Conservation (phyloP, 1,284 basidiomycete genomes). For the Cryptococcus maquisensis region DNA sequence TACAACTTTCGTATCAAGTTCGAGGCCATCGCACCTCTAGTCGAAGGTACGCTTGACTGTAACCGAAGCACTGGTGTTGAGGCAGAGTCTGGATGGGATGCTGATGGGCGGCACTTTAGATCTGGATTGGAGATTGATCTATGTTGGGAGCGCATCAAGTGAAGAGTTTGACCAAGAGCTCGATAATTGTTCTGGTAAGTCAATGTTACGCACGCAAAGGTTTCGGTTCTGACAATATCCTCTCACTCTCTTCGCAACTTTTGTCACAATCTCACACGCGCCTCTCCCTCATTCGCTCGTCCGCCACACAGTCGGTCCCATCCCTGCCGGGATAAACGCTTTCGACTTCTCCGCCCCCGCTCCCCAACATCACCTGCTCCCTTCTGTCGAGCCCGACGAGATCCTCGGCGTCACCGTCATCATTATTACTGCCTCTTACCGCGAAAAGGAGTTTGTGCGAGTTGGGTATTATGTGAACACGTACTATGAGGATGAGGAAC, state of each 20-base stretch:
- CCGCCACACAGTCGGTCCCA: constrained; percentile 66
- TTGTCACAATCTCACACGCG: not conserved
- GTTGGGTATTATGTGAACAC: constrained; percentile 99
- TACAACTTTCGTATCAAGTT: constrained; percentile 97
- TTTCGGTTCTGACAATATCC: too few species aligned
- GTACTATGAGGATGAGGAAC: constrained; percentile 91
- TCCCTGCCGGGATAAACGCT: constrained; percentile 89
- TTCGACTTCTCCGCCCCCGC: constrained; percentile 84
- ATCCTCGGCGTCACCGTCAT: constrained; percentile 78
- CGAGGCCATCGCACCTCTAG: constrained; percentile 88
- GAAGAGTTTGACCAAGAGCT: constrained; percentile 93
- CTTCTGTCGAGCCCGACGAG: constrained; percentile 57
- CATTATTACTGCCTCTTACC: constrained; percentile 83
- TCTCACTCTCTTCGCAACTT: not conserved
- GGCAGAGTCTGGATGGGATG: not conserved
- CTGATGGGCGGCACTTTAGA: constrained; percentile 56
- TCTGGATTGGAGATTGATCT: constrained; percentile 95
- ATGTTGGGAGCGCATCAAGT: constrained; percentile 89
- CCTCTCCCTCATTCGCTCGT: too few species aligned
- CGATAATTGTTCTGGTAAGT: constrained; percentile 76
- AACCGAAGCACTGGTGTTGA: not conserved
- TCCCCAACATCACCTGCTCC: constrained; percentile 71
- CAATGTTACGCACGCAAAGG: too few species aligned
- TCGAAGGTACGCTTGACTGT: constrained; percentile 64
- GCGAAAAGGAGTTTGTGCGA: constrained; percentile 95